Evolutionary conservation across 78 protist genomes (phyloP).

Genomic region (Dictyostelium firmibasis): DNA sequence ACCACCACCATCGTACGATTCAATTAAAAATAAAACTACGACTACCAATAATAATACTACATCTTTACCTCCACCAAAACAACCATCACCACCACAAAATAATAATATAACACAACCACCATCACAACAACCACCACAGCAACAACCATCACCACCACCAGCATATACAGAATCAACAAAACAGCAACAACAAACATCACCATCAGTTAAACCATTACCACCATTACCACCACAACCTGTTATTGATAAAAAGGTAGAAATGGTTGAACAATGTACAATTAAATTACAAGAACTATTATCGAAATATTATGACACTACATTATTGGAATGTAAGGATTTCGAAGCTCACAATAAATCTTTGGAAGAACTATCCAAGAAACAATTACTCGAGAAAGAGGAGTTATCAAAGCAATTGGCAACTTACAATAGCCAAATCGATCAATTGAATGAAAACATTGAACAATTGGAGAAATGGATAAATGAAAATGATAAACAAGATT

Average conservation of each 20-base stretch:
- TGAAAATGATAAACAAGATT: constrained; percentile 32
- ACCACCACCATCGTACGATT: constrained; percentile 54
- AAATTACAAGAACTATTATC: constrained; percentile 47
- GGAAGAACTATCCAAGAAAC: background rate
- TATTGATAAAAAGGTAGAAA: background rate
- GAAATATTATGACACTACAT: constrained; percentile 36
- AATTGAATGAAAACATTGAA: constrained; percentile 3
- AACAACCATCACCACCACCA: constrained; percentile 10
- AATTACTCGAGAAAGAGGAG: background rate
- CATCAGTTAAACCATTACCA: background rate
- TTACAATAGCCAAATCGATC: background rate
- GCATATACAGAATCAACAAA: constrained; percentile 7
- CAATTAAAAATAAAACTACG: background rate
- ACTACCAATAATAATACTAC: background rate
- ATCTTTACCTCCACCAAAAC: constrained; percentile 23
- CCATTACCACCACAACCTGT: constrained; percentile 24
- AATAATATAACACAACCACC: background rate
- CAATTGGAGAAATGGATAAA: constrained; percentile 23
- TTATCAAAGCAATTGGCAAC: background rate
- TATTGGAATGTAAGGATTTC: constrained; percentile 9
- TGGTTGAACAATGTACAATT: constrained; percentile 35
- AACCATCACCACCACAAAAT: background rate
- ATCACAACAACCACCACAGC: background rate
- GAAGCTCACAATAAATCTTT: background rate
- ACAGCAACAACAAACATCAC: background rate